A percentile compares a stretch with the other conserved stretches of the same genome.
Conservation (phyloP, 2,329 filamentous ascomycete genomes). For the Neonectria magnoliae region DNA sequence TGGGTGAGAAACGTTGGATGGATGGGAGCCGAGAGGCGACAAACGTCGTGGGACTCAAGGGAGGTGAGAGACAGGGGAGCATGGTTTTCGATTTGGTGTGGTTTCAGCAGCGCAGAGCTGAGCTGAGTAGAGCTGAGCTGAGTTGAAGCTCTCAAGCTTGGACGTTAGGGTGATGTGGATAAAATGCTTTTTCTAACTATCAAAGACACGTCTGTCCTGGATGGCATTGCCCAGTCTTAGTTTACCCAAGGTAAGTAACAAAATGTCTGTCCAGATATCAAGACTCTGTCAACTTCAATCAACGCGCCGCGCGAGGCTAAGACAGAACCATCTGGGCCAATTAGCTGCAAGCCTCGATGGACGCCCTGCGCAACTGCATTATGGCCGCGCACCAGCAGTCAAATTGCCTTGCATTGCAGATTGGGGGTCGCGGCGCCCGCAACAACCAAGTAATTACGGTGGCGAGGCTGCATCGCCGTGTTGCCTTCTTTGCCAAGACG, state of each 20-base stretch:
- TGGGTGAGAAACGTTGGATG: conserved; percentile 6
- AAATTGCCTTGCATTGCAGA: conserved; percentile 2
- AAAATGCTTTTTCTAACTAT: not conserved
- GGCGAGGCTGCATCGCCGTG: not conserved
- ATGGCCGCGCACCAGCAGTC: not conserved
- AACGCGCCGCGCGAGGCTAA: not conserved
- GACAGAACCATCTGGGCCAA: not conserved
- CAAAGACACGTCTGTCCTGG: not conserved
- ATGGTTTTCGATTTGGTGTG: conserved; percentile 21
- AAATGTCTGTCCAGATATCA: not conserved
- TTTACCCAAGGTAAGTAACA: too few species aligned
- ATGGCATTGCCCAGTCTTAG: not conserved
- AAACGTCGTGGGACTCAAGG: not conserved
- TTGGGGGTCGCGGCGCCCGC: not conserved
- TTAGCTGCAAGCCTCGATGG: conserved; percentile 13
- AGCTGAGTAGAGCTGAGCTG: not conserved
- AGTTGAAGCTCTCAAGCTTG: not conserved
- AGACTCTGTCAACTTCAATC: not conserved
- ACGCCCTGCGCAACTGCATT: not conserved
- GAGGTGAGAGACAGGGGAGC: conserved; percentile 13
- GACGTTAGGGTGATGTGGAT: conserved; percentile 9
- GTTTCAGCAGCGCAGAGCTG: conserved; percentile 24
- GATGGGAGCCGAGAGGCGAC: conserved; percentile 11
- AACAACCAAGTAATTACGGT: not conserved
- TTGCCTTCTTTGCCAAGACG: not conserved